Base-by-base conservation (phyloP, 345 rosid species). In the Eucalyptus pauciflora region DNA sequence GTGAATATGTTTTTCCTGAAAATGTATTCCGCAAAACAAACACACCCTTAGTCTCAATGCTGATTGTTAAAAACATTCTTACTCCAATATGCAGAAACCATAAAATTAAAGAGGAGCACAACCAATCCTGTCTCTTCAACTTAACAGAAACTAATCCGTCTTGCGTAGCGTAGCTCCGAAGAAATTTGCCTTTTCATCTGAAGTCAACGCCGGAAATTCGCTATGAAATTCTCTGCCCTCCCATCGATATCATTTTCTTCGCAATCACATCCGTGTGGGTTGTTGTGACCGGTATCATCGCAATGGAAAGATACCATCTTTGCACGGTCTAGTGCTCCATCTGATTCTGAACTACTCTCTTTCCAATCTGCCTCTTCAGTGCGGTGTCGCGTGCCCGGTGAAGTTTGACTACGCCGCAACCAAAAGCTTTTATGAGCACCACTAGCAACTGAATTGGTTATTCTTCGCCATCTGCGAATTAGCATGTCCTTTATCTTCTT, bases 101-200 rank as follows among this genome's bases (percentile, higher is more conserved):
- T 64, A 13, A 64, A 64, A 64, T 64, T 64, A 29, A 64, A 64
- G 4, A 29, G 33, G 17, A 64, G 33, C 37, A 64, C 16, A 64
- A 64, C 8, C 16, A 64, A 64, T 64, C 71, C 33, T 29, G 71
- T n/a, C 8, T 64, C 29, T 13, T 13, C 37, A 64, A 6, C 71
- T 64, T 64, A n/a, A 64, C 37, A 13, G 71, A 64, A 64, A 64
- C 71, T 64, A 29, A 6, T 64, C 33, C 8, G 17, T 13, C 5
- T 1, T 7, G 17, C 7, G 37, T 64, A 29, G 17, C 37, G 17
- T 13, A 87, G 88, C 79, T 87, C 69, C 91, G 91, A 87, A 58
- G 94, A 94, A 79, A 91, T 86, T 88, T 93, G 94, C 83, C 92
- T 88, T 67, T 94, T 93, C 15, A 89, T 81, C 89, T 79, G 43